phyloP scores from a whole-genome alignment of 2,329 filamentous ascomycete genomes.

The Dichotomopilus funicola region DNA sequence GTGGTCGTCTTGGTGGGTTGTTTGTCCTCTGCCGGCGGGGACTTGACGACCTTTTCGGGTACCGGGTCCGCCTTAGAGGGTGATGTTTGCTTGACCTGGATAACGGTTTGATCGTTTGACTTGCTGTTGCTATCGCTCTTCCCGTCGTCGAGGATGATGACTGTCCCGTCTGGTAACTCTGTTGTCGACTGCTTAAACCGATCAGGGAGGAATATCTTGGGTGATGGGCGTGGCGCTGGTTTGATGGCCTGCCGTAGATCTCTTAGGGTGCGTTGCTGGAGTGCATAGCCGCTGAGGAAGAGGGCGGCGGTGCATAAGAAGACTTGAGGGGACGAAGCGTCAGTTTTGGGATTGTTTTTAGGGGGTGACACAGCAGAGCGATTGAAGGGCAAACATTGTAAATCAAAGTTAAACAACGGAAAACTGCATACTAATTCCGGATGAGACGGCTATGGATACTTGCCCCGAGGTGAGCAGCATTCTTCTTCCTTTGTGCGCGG shows the following conservation, averaged over 20 bases:
- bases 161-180: constrained; percentile 41
- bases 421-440: constrained; percentile 50
- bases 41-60: background rate
- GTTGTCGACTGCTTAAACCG: constrained; percentile 41
- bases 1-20: constrained; percentile 2
- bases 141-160: constrained; percentile 35
- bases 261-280: constrained; percentile 79
- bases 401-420: background rate
- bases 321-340: constrained; percentile 49
- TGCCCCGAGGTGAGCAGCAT: constrained; percentile 63
- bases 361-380: background rate
- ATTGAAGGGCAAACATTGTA: background rate
- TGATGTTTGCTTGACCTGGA: constrained; percentile 30
- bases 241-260: constrained; percentile 69
- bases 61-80: constrained; percentile 26
- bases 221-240: constrained; percentile 41
- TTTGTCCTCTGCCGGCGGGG: background rate
- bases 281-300: constrained; percentile 79
- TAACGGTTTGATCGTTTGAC: constrained; percentile 18
- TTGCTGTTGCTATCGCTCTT: constrained; percentile 20
- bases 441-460: constrained; percentile 62
- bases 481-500: background rate
- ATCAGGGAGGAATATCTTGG: constrained; percentile 46
- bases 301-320: constrained; percentile 72
- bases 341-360: background rate